These are phyloP conservation scores for Scedosporium minutisporum DNA, from an alignment of 2,329 filamentous ascomycete genomes.

Conservation along the genomic window DNA sequence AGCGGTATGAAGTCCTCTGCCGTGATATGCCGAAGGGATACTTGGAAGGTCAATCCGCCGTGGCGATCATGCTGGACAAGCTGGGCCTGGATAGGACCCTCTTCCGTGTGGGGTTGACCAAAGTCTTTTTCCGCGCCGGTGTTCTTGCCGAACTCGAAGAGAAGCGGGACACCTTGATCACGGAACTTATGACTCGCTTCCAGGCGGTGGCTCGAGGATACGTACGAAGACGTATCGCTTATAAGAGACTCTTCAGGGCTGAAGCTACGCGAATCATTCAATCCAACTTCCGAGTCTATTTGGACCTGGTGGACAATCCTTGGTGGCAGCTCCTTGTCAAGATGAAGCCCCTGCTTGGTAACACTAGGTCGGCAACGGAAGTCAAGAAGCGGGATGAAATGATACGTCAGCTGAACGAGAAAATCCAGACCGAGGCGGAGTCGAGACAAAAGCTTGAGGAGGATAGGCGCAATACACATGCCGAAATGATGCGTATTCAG, in stretches of 20 bases:
- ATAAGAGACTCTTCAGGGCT: constrained; percentile 87
- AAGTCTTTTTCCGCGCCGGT: constrained; percentile 95
- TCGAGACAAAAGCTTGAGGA: constrained; percentile 79
- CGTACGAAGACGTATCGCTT: constrained; percentile 74
- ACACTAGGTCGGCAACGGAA: constrained; percentile 82
- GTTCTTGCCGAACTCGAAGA: constrained; percentile 96
- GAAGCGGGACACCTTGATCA: constrained; percentile 83
- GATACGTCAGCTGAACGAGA: constrained; percentile 77
- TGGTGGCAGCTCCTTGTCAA: constrained; percentile 96
- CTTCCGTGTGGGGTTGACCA: constrained; percentile 89
- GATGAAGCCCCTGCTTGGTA: constrained; percentile 91
- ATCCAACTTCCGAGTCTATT: constrained; percentile 84
- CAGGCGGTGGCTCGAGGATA: constrained; percentile 89
- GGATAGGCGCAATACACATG: constrained; percentile 75
- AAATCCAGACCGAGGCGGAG: constrained; percentile 66
- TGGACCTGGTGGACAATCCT: constrained; percentile 80
- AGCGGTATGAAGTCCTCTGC: constrained; percentile 92
- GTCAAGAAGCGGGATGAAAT: constrained; percentile 92
- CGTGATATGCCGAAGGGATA: constrained; percentile 81
- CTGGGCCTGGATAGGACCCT: constrained; percentile 75
- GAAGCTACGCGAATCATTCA: constrained; percentile 95
- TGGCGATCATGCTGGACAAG: constrained; percentile 79
- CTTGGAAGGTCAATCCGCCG: constrained; percentile 78
- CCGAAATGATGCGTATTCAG: constrained; percentile 81
- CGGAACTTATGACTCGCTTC: constrained; percentile 87